Conservation (phyloP, 768 basidiomycete genomes). For the Omphalotus guepiniiformis region DNA sequence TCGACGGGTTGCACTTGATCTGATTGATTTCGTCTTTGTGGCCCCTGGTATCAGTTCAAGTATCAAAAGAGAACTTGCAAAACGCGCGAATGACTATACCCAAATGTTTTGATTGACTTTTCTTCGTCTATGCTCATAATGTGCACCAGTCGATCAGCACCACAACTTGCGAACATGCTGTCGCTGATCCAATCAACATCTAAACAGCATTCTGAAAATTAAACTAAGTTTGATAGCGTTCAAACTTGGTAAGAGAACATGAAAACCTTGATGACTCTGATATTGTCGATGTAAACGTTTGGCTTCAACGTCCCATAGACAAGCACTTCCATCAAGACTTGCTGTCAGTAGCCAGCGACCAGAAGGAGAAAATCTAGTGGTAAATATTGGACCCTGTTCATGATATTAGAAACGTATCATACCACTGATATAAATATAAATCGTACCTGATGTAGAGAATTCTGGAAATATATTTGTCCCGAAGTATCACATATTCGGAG, state of each 20-base stretch:
- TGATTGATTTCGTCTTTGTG: slow-evolving; percentile 78
- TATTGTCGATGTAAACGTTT: slow-evolving; percentile 62
- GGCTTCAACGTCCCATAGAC: slow-evolving; percentile 71
- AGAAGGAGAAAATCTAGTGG: slow-evolving; percentile 68
- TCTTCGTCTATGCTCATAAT: slow-evolving; percentile 52
- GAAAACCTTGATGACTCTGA: slow-evolving; percentile 58
- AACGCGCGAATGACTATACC: slow-evolving; percentile 43
- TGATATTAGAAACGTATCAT: no score
- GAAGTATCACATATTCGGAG: slow-evolving; percentile 62
- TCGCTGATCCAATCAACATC: slow-evolving; percentile 80
- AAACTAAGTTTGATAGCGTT: not conserved
- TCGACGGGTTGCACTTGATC: slow-evolving; percentile 62
- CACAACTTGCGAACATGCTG: slow-evolving; percentile 66
- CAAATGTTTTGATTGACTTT: slow-evolving; percentile 56
- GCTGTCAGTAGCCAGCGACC: slow-evolving; percentile 73
- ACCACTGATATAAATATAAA: no score
- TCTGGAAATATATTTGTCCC: slow-evolving; percentile 61
- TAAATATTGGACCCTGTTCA: slow-evolving; percentile 77
- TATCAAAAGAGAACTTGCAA: slow-evolving; percentile 3
- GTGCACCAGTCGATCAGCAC: slow-evolving; percentile 62
- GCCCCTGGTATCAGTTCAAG: slow-evolving; percentile 40
- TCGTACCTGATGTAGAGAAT: slow-evolving; percentile 62
- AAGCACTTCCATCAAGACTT: slow-evolving; percentile 72
- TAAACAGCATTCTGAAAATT: slow-evolving; percentile 61
- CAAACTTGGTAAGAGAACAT: not conserved